A percentile compares a stretch with the other conserved stretches of the same genome.
Conservation (phyloP, 495 filamentous ascomycete species). For the Penicillium taxi region DNA sequence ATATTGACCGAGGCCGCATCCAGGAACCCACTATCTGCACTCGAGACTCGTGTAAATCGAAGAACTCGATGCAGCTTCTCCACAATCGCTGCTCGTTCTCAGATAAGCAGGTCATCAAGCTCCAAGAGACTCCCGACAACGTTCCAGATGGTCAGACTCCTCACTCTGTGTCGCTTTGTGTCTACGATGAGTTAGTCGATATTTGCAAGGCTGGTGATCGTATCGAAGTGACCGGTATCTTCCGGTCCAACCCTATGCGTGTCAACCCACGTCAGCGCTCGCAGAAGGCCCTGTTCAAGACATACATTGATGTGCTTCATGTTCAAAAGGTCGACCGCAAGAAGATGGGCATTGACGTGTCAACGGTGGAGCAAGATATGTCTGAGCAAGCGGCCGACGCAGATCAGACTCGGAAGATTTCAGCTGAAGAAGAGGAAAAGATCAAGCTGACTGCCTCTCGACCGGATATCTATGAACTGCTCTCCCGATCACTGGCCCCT, state of each 20-base stretch:
- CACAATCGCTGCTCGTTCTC: conserved; percentile 94
- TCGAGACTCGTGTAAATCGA: conserved; percentile 68
- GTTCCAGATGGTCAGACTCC: conserved; percentile 91
- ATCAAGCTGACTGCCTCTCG: conserved; percentile 76
- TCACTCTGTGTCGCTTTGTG: conserved; percentile 95
- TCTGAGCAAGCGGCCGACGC: conserved; percentile 65
- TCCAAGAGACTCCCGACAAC: conserved; percentile 93
- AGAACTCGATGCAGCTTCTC: conserved; percentile 95
- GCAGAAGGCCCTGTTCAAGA: conserved; percentile 94
- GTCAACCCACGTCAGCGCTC: conserved; percentile 88
- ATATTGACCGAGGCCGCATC: conserved; percentile 92
- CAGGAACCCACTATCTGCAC: conserved; percentile 89
- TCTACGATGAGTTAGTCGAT: conserved; percentile 94
- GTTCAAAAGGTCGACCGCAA: conserved; percentile 95
- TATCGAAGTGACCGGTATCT: conserved; percentile 93
- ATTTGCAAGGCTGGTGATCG: conserved; percentile 96
- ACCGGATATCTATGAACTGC: conserved; percentile 86
- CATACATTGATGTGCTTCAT: conserved; percentile 90
- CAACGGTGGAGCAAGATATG: conserved; percentile 81
- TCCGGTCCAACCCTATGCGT: conserved; percentile 89
- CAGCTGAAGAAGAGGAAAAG: conserved; percentile 83
- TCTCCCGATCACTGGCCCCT: conserved; percentile 85
- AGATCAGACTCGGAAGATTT: conserved; percentile 74
- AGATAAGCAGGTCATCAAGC: conserved; percentile 97
- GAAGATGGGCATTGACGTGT: conserved; percentile 82